phyloP scores from a whole-genome alignment of 768 basidiomycete genomes.

The Termitomyces sp. region DNA sequence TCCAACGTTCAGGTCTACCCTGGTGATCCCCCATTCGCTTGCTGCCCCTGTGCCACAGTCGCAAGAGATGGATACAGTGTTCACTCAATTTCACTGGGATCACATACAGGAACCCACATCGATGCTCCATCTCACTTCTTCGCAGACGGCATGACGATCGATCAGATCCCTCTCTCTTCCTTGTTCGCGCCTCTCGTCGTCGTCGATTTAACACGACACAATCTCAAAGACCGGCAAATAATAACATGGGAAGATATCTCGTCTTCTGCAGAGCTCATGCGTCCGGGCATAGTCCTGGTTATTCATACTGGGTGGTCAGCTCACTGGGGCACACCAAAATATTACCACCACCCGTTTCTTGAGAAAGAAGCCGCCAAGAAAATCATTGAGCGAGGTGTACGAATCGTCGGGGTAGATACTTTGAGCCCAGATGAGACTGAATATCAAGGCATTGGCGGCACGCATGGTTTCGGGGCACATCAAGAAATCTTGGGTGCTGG shows the following conservation, averaged over 20 bases:
- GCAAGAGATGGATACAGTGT: constrained; percentile 45
- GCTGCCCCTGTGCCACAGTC: constrained; percentile 33
- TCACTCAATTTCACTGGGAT: constrained; percentile 48
- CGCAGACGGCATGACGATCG: constrained; percentile 48
- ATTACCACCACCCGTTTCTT: constrained; percentile 65
- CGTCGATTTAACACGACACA: constrained; percentile 41
- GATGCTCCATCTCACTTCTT: constrained; percentile 77
- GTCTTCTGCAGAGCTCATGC: constrained; percentile 30
- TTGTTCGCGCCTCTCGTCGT: constrained; percentile 53
- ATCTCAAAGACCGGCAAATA: constrained; percentile 26
- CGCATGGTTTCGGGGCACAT: constrained; percentile 49
- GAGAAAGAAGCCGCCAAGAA: constrained; percentile 43
- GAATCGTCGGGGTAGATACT: constrained; percentile 57
- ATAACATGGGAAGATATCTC: constrained; percentile 55
- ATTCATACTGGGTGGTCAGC: constrained; percentile 67
- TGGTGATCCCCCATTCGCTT: constrained; percentile 46
- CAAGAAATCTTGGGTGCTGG: constrained; percentile 54
- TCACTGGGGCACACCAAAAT: constrained; percentile 43
- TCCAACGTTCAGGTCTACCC: constrained; percentile 45
- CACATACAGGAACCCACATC: constrained; percentile 77
- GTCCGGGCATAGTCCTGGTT: constrained; percentile 41
- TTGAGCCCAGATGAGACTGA: constrained; percentile 65
- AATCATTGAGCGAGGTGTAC: constrained; percentile 47
- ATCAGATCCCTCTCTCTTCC: constrained; percentile 48
- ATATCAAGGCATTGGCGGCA: constrained; percentile 26